phyloP scores from a whole-genome alignment of 2,329 filamentous ascomycete species.

The Sarocladiaceae sp. region DNA sequence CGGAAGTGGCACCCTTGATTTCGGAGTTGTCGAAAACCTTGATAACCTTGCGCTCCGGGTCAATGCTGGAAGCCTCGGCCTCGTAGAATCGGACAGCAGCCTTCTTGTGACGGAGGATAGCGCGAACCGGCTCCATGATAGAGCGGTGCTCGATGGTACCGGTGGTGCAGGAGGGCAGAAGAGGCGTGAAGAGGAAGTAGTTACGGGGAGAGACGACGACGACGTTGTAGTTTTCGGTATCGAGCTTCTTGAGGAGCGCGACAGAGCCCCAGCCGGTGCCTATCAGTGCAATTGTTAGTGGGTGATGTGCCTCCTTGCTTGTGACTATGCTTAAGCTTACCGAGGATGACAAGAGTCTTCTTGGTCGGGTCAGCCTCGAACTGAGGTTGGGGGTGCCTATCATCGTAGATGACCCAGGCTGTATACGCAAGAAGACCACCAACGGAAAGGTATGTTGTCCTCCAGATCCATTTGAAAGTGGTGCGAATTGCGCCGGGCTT shows the following conservation, averaged over 20 bases:
- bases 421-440: slow-evolving; percentile 65
- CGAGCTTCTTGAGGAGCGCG: slow-evolving; percentile 94
- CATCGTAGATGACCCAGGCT: slow-evolving; percentile 74
- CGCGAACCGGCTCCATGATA: slow-evolving; percentile 98
- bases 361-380: slow-evolving; percentile 73
- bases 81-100: slow-evolving; percentile 94
- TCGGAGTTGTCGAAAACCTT: slow-evolving; percentile 90
- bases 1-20: slow-evolving; percentile 72
- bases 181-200: slow-evolving; percentile 98
- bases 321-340: slow-evolving; percentile 43
- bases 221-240: slow-evolving; percentile 99
- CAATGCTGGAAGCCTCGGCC: slow-evolving; percentile 92
- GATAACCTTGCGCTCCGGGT: slow-evolving; percentile 82
- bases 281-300: slow-evolving; percentile 28
- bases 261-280: slow-evolving; percentile 95
- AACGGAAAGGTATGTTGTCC: slow-evolving; percentile 69
- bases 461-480: slow-evolving; percentile 74
- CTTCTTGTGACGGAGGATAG: slow-evolving; percentile 93
- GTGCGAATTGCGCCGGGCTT: slow-evolving; percentile 56
- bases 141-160: slow-evolving; percentile 97
- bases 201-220: slow-evolving; percentile 96
- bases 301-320: slow-evolving; percentile 8
- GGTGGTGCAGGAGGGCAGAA: slow-evolving; percentile 94
- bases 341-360: slow-evolving; percentile 95
- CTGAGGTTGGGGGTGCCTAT: slow-evolving; percentile 78